Percentiles rank a stretch among this genome's conserved stretches.
Conservation (phyloP, 352 stramenopile species). For the Lagenidium sp. region DNA sequence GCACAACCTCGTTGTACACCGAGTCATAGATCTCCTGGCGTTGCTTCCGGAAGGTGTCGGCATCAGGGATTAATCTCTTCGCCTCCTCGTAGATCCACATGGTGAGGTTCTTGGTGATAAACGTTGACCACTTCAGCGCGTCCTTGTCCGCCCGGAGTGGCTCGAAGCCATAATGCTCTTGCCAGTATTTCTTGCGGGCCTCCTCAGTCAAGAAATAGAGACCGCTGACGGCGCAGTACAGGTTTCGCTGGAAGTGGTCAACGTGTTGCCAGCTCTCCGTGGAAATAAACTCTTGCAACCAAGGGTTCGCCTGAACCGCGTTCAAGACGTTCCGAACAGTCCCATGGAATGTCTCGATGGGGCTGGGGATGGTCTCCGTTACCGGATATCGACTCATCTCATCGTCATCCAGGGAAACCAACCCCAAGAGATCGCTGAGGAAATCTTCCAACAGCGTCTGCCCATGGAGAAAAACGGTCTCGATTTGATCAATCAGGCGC, state of each 20-base stretch:
- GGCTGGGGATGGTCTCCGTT: slow-evolving; percentile 54
- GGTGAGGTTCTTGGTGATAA: slow-evolving; percentile 34
- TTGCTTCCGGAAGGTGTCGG: slow-evolving; percentile 37
- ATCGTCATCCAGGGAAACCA: slow-evolving; percentile 30
- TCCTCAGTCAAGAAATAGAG: slow-evolving; percentile 48
- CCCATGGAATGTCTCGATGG: slow-evolving; percentile 68
- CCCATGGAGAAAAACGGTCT: slow-evolving; percentile 65
- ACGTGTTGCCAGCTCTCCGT: slow-evolving; percentile 46
- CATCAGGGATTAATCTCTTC: slow-evolving; percentile 49
- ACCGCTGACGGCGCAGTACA: slow-evolving; percentile 69
- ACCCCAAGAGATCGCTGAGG: slow-evolving; percentile 35
- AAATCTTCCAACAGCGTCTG: slow-evolving; percentile 54
- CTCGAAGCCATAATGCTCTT: slow-evolving; percentile 53
- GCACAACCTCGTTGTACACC: slow-evolving; percentile 46
- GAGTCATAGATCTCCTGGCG: slow-evolving; percentile 66
- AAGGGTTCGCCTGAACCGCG: slow-evolving; percentile 53
- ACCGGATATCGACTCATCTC: slow-evolving; percentile 32
- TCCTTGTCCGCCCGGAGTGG: slow-evolving; percentile 16
- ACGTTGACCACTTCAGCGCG: slow-evolving; percentile 22
- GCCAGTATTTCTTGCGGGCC: slow-evolving; percentile 45
- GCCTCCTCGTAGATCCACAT: slow-evolving; percentile 42
- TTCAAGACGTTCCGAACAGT: slow-evolving; percentile 68
- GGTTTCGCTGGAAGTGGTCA: slow-evolving; percentile 41
- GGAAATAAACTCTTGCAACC: slow-evolving; percentile 48
- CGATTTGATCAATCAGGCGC: slow-evolving; percentile 62